Base-by-base conservation (phyloP, 2,329 filamentous ascomycete species). In the Aspergillus calidoustus region DNA sequence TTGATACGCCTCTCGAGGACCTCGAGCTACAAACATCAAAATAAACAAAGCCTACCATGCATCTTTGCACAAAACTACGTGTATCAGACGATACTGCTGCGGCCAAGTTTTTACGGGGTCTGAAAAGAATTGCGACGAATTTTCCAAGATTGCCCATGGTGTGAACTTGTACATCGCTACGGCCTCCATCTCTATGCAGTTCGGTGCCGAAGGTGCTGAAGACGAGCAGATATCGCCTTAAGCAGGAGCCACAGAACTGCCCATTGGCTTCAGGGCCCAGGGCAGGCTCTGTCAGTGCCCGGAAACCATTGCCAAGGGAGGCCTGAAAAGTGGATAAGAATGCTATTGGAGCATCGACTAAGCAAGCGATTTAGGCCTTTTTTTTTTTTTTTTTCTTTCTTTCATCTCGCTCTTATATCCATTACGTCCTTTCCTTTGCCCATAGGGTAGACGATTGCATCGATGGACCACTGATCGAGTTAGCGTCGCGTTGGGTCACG, bases 121-220 rank as follows among this genome's bases (percentile, higher is more conserved):
- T 0, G 75, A 79, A 56, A 81, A 81, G 51, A 85, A 87, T 59
- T 82, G 81, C 25, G 90, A 88, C 15, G 81, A 84, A 59, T 78
- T 86, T 6, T 84, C 91, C 22, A 92, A 90, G 78, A 84, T 97
- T 61, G 88, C 91, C 0, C 81, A 86, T 0, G 87, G 89, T 30
- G 93, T 97, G 47, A 84, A 93, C 59, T 89, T 97, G 72, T 97
- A 97, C 78, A 91, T 98, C 64, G 91, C 93, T 0, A 93, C 94
- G 0, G 94, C 94, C 0, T 97, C 93, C 0, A 72, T 87, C 0
- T 82, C 86, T 0, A 93, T 97, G 75, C 93, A 97, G 75, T 76
- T 86, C 60, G 82, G 85, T 0, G 91, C 94, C 0, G 92, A 97
- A 76, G 89, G 89, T 59, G 82, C 86, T 0, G 93, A 94, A 9